Evolutionary conservation across 116 monocot species (phyloP), one percentile per base, ranked within the genome.

Genomic region (Cymodocea nodosa): DNA sequence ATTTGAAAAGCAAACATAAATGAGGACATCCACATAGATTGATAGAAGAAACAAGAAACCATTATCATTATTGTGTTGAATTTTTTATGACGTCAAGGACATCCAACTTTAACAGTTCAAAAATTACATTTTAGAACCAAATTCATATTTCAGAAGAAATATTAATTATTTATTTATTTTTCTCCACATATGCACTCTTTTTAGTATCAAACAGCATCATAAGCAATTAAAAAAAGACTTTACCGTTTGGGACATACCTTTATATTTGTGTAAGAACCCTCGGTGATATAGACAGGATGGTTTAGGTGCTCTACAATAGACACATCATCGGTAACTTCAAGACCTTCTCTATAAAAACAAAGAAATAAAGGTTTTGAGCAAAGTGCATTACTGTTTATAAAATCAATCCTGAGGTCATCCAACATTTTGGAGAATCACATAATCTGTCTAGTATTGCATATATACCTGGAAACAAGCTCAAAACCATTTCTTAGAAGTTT

Each of bases 201-300:
- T 44, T 44, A 44, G 30, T 44, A 44, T 44, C 12, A 44, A 44
- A 44, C 12, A 9, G 2, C 4, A 44, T 44, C 44, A 44, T 44
- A 44, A 44, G 8, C 44, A 44, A 44, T 44, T 44, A 44, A 44
- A 44, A 8, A 44, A 44, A 9, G 44, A 10, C 44, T 44, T 44
- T 59, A 12, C 6, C 39, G 4, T 14, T 20, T 35, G 20, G 50
- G 50, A 52, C 12, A 51, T 83, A 90, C 94, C 94, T 90, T 95
- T 25, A 95, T 84, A 59, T 95, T 95, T 71, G 90, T 95, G 63
- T 90, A 95, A 63, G 94, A 95, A 64, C 94, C 94, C 77, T 90
- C 81, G 35, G 90, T 95, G 36, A 95, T 90, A 67, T 73, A 94
- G 23, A 95, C 94, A 75, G 87, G 87, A 65, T 95, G 83, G 52